phyloP scores from a whole-genome alignment of 164 flowering plant genomes.

The Houttuynia cordata region DNA sequence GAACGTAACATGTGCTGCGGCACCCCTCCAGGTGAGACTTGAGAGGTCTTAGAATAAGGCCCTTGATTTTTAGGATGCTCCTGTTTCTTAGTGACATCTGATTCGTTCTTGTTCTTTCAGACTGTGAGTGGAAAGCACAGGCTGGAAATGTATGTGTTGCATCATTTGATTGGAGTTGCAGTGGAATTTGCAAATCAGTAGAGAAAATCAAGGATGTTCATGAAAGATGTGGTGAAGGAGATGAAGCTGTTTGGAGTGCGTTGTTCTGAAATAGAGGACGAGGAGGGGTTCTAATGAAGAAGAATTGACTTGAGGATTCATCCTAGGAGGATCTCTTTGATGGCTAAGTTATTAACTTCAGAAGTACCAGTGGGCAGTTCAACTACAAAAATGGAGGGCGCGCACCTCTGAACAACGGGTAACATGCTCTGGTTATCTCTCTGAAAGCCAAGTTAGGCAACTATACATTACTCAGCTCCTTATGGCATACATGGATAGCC shows the following conservation, averaged over 20 bases:
- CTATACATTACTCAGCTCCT: too few relatives aligned
- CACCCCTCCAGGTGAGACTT: constrained; percentile 82
- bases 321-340: too few relatives aligned
- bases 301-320: too few relatives aligned
- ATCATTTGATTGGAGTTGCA: constrained; percentile 90
- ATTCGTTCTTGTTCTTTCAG: constrained; percentile 20
- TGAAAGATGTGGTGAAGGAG: constrained; percentile 68
- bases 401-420: too few relatives aligned
- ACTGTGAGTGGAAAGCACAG: constrained; percentile 86
- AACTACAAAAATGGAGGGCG: too few relatives aligned
- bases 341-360: too few relatives aligned
- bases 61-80: not conserved
- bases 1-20: constrained; percentile 87
- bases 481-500: too few relatives aligned
- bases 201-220: constrained; percentile 67
- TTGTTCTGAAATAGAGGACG: constrained; percentile 15
- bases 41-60: not conserved
- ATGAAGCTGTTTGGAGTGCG: constrained; percentile 65
- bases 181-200: constrained; percentile 84
- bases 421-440: too few relatives aligned
- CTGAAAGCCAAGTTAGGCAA: too few relatives aligned
- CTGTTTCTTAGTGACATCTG: not conserved
- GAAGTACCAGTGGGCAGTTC: too few relatives aligned
- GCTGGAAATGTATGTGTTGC: constrained; percentile 76
- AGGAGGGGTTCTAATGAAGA: not conserved